Evolutionary conservation across 2,329 filamentous ascomycete species (phyloP).

Genomic region (Grosmannia penicillata): DNA sequence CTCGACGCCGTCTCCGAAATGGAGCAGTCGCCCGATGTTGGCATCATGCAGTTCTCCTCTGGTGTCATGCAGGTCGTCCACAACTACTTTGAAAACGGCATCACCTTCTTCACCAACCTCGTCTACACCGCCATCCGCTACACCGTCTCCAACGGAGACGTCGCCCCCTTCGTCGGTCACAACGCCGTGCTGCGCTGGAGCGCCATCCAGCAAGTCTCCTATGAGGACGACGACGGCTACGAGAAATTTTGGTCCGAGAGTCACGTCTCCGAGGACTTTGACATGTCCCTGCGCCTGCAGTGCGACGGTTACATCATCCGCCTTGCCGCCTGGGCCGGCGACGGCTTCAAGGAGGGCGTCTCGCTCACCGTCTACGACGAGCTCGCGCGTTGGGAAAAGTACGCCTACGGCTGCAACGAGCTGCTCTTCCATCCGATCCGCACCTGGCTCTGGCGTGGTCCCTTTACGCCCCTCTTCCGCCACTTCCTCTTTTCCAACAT

Average conservation of each 20-base stretch:
- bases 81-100: slow-evolving; percentile 58
- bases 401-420: slow-evolving; percentile 73
- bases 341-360: slow-evolving; percentile 73
- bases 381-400: slow-evolving; percentile 74
- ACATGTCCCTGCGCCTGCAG: slow-evolving; percentile 67
- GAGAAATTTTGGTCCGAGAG: slow-evolving; percentile 74
- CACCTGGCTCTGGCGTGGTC: slow-evolving; percentile 58
- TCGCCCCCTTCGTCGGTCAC: slow-evolving; percentile 69
- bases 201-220: slow-evolving; percentile 59
- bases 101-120: slow-evolving; percentile 58
- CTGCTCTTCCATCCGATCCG: slow-evolving; percentile 65
- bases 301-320: slow-evolving; percentile 59
- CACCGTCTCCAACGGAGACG: slow-evolving; percentile 63
- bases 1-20: slow-evolving; percentile 70
- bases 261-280: slow-evolving; percentile 69
- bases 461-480: slow-evolving; percentile 67
- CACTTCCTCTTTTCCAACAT: slow-evolving; percentile 60
- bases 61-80: slow-evolving; percentile 67
- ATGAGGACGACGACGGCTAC: slow-evolving; percentile 53
- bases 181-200: slow-evolving; percentile 65
- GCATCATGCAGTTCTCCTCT: slow-evolving; percentile 64
- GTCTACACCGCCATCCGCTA: slow-evolving; percentile 66
- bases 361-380: slow-evolving; percentile 77
- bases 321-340: slow-evolving; percentile 55
- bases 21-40: slow-evolving; percentile 65